Evolutionary conservation across 1,284 basidiomycete species (phyloP), one percentile per base, ranked within the genome.

Genomic region (Trichosporon asahii): DNA sequence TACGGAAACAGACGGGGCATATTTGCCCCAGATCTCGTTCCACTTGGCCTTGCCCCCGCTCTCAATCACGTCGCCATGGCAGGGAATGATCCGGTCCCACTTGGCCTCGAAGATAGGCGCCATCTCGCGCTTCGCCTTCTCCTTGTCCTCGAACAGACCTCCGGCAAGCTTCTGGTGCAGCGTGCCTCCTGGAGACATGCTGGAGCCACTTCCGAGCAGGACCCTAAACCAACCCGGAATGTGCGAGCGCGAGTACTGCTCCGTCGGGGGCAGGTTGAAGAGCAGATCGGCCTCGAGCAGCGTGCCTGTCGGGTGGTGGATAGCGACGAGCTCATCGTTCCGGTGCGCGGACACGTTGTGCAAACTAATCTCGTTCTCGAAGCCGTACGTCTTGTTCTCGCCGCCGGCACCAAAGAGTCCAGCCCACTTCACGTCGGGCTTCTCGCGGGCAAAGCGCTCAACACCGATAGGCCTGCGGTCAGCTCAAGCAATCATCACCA

Each of bases 311-410:
- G 89, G 87, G 15, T 86, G 84, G 79, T 98, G 96, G 72, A 92
- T 88, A 81, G 95, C 97, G 0, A 93, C 93, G 18, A 97, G 88
- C 73, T 98, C 96, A 79, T 93, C 90, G 81, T 94, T 95, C 75
- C 85, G 85, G 82, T 91, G 90, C 0, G 93, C 91, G 14, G 91
- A 87, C 77, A 96, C 94, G 80, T 90, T 92, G 77, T 93, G 77
- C 0, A 76, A 71, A 18, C 78, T 73, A 73, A 84, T 81, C 78
- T 95, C 92, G 25, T 89, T 87, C 81, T 95, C 93, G 73, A 92
- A 95, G 0, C 92, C 93, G 75, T 93, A 94, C 70, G 86, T 77
- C 74, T 80, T 76, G 65, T 72, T 69, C 65, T 83, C 82, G 5
- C 83, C 82, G 15, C 80, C 82, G 0, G 72, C 68, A 0, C 82